Evolutionary conservation across 2,329 filamentous ascomycete genomes (phyloP).

Genomic region (Penicillium sp.): DNA sequence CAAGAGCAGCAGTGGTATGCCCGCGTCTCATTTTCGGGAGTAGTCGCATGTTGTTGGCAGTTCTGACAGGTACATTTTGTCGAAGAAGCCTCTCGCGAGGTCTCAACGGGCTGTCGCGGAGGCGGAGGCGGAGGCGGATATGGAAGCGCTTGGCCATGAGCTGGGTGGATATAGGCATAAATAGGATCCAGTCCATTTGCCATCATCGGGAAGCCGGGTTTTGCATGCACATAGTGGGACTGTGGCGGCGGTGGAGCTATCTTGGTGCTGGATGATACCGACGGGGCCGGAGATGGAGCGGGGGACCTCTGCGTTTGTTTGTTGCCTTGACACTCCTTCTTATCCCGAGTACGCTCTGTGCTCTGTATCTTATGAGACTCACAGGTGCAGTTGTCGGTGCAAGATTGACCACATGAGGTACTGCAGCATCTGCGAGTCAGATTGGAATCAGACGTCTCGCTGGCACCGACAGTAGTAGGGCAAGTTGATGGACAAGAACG

Average conservation of each 20-base stretch:
- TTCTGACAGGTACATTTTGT: not conserved
- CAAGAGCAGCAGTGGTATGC: not conserved
- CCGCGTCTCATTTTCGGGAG: not conserved
- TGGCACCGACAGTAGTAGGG: conserved; percentile 3
- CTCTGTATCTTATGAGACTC: not conserved
- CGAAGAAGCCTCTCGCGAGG: not conserved
- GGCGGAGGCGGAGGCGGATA: not conserved
- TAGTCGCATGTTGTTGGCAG: not conserved
- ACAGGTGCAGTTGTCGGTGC: no score
- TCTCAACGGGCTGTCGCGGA: not conserved
- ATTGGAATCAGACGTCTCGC: conserved; percentile 2
- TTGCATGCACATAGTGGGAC: not conserved
- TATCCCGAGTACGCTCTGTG: not conserved
- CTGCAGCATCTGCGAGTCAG: not conserved
- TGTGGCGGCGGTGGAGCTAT: not conserved
- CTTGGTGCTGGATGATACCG: not conserved
- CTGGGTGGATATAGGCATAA: not conserved
- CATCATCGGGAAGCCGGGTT: not conserved
- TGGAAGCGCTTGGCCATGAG: not conserved
- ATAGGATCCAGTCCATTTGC: not conserved
- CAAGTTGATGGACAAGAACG: conserved; percentile 1
- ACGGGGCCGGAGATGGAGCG: not conserved
- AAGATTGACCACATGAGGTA: no score
- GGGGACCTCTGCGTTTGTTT: not conserved
- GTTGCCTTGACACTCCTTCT: not conserved